Evolutionary conservation across 2,329 filamentous ascomycete genomes (phyloP).

Genomic region (Triangularia setosa): DNA sequence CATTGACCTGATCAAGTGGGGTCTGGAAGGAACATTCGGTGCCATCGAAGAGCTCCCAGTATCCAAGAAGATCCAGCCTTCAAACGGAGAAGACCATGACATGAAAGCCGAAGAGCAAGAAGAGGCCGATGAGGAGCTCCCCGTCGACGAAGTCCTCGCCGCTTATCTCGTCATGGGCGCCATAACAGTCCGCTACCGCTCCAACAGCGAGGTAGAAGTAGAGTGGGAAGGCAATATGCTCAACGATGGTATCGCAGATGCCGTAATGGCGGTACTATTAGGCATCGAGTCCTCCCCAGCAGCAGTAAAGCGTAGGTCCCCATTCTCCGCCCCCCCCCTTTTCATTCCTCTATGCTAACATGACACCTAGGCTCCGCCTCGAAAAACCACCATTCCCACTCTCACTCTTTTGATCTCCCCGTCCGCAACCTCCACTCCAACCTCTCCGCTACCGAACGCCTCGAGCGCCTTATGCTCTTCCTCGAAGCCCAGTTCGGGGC

Average conservation of each 20-base stretch:
- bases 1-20: slow-evolving; percentile 89
- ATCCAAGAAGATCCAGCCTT: slow-evolving; percentile 41
- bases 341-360: slow-evolving; percentile 24
- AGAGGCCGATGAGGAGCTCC: slow-evolving; percentile 60
- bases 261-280: slow-evolving; percentile 87
- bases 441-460: slow-evolving; percentile 67
- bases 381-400: slow-evolving; percentile 46
- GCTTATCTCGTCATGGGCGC: slow-evolving; percentile 82
- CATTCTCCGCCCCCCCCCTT: slow-evolving; percentile 10
- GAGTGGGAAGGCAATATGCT: slow-evolving; percentile 98
- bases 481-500: slow-evolving; percentile 93
- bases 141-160: slow-evolving; percentile 52
- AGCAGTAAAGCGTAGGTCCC: slow-evolving; percentile 76
- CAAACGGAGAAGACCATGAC: slow-evolving; percentile 34
- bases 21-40: slow-evolving; percentile 89
- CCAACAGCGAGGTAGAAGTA: slow-evolving; percentile 76
- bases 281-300: slow-evolving; percentile 92
- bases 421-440: slow-evolving; percentile 69
- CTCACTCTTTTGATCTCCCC: slow-evolving; percentile 31
- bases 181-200: slow-evolving; percentile 73
- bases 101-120: slow-evolving; percentile 32
- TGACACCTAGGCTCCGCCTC: slow-evolving; percentile 51
- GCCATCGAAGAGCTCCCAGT: slow-evolving; percentile 68
- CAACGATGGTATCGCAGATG: slow-evolving; percentile 97
- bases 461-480: slow-evolving; percentile 88